Base-by-base conservation (phyloP, 2,329 filamentous ascomycete genomes). In the Podosphaera fusca region DNA sequence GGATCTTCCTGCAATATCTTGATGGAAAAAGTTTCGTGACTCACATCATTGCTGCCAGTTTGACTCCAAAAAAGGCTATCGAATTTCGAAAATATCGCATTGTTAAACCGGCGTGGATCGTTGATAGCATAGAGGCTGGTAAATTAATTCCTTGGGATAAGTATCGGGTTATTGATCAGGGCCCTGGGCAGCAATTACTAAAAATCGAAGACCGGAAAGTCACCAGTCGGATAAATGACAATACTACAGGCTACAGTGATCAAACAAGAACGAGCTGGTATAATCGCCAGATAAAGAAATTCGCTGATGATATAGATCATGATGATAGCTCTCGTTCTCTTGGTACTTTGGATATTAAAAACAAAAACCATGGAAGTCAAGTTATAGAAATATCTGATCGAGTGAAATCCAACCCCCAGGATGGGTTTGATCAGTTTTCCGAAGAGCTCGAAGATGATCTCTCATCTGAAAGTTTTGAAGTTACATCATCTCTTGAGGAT, bases 11-110 rank as follows among this genome's bases (percentile, higher is more conserved):
- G 60, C 92, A 98, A 68, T 96, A 96, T 65, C 73, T 98, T 9
- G 89, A 95, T 68, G 85, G 82, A 42, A 98, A 98, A 72, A 96
- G 90, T 0, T 84, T 85, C 67, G 90, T 88, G 0, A 98, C 94
- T 0, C 90, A 98, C 67, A 95, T 98, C 62, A 88, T 98, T 63
- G 89, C 90, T 2, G 90, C 87, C 56, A 84, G 80, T 56, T 73
- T 98, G 30, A 92, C 92, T 0, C 89, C 87, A 0, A 96, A 95
- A 71, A 98, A 98, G 69, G 81, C 81, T 34, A 79, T 90, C 56
- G 92, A 98, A 61, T 95, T 94, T 66, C 78, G 75, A 56, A 81
- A 79, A 61, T 95, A 96, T 69, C 81, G 90, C 51, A 86, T 98
- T 42, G 92, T 95, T 55, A 95, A 92, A 69, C 92, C 92, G 0